Percentiles rank a stretch among this genome's conserved stretches.
Conservation (phyloP, 1,284 basidiomycete species). For the Cutaneotrichosporon mucoides region DNA sequence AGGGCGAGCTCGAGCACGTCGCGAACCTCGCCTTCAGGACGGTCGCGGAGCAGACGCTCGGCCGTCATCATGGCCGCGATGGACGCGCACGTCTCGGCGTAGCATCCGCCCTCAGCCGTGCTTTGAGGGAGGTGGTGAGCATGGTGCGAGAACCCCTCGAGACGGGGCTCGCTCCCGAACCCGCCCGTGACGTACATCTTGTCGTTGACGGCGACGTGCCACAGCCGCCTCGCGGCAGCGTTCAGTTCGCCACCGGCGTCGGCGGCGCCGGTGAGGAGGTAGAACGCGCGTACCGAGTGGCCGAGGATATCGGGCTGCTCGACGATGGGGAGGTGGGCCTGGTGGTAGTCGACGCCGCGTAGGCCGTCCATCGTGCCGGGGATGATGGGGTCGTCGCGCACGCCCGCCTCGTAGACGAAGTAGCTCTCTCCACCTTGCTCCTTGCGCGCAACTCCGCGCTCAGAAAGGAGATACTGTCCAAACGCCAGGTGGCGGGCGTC, state of each 20-base stretch:
- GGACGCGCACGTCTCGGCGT: slow-evolving; percentile 38
- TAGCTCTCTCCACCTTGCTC: slow-evolving; percentile 24
- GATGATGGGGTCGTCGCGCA: slow-evolving; percentile 15
- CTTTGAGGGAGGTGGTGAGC: slow-evolving; percentile 31
- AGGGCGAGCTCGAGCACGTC: slow-evolving; percentile 33
- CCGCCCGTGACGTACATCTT: slow-evolving; percentile 41
- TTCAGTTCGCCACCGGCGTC: slow-evolving; percentile 30
- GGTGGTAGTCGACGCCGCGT: slow-evolving; percentile 24
- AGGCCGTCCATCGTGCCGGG: not conserved
- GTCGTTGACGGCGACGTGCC: slow-evolving; percentile 18
- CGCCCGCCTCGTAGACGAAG: slow-evolving; percentile 28
- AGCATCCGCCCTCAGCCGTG: slow-evolving; percentile 36
- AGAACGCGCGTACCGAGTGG: slow-evolving; percentile 33
- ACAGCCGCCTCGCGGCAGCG: slow-evolving; percentile 26
- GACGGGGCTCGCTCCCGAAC: slow-evolving; percentile 32
- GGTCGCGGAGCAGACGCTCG: slow-evolving; percentile 29
- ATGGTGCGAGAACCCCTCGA: slow-evolving; percentile 28
- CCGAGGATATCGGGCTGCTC: slow-evolving; percentile 31
- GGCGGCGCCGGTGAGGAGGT: slow-evolving; percentile 32
- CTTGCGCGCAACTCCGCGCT: slow-evolving; percentile 24
- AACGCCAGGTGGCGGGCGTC: slow-evolving; percentile 30
- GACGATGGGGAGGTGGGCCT: slow-evolving; percentile 28
- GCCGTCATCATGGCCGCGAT: slow-evolving; percentile 39
- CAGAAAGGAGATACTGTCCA: slow-evolving; percentile 27
- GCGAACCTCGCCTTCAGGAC: slow-evolving; percentile 25